These are phyloP conservation scores for Ophiocordyceps polyrhachis-furcata DNA, from an alignment of 2,329 filamentous ascomycete species.

Conservation along the genomic window DNA sequence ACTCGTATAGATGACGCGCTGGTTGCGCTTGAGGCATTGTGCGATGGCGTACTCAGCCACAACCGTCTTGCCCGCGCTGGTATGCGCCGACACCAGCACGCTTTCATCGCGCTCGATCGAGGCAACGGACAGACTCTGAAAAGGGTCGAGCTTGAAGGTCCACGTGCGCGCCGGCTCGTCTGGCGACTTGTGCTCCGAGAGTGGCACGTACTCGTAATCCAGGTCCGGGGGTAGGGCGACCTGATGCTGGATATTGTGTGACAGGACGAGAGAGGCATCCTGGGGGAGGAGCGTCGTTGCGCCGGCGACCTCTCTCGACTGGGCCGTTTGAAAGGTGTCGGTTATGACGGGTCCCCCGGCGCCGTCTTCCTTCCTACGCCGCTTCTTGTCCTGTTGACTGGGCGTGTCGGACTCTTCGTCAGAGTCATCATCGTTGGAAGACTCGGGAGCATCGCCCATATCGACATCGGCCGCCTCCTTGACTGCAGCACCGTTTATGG, in stretches of 20 bases:
- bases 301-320: constrained; percentile 75
- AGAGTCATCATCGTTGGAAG: constrained; percentile 17
- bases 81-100: constrained; percentile 91
- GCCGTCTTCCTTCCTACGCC: constrained; percentile 43
- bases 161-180: constrained; percentile 69
- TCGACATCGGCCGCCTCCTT: constrained; percentile 11
- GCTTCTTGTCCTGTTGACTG: constrained; percentile 40
- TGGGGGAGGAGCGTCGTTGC: constrained; percentile 48
- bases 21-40: constrained; percentile 90
- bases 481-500: constrained; percentile 36
- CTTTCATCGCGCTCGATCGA: constrained; percentile 95
- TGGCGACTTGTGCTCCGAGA: constrained; percentile 84
- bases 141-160: constrained; percentile 86
- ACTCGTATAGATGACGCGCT: constrained; percentile 97
- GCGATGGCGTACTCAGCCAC: constrained; percentile 97
- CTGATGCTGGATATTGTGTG: constrained; percentile 97
- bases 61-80: constrained; percentile 93
- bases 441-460: constrained; percentile 23
- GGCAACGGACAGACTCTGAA: constrained; percentile 85
- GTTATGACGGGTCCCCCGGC: constrained; percentile 57
- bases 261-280: constrained; percentile 61
- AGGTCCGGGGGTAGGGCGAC: constrained; percentile 86
- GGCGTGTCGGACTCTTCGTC: constrained; percentile 22
- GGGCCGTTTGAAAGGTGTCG: constrained; percentile 86
- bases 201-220: constrained; percentile 86